Evolutionary conservation across 768 basidiomycete genomes (phyloP).

Genomic region (Nidularia sp.): DNA sequence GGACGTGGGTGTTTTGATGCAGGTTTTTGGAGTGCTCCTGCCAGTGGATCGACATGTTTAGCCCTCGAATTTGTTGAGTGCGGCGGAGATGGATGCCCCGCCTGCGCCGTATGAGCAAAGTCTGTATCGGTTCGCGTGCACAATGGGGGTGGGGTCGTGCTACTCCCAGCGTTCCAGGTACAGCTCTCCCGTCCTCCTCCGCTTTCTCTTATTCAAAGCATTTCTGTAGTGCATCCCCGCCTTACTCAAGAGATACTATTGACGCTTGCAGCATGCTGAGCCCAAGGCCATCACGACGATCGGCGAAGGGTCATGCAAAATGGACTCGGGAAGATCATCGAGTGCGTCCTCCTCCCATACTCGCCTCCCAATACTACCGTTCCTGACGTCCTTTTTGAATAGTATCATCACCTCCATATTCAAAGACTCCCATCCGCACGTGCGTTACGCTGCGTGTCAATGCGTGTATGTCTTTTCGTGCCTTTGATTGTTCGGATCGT

Average conservation of each 20-base stretch:
- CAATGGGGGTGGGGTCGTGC: slow-evolving; percentile 69
- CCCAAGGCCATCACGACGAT: slow-evolving; percentile 85
- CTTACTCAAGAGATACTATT: slow-evolving; percentile 79
- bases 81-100: slow-evolving; percentile 57
- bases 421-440: slow-evolving; percentile 72
- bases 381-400: slow-evolving; percentile 1
- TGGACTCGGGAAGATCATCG: slow-evolving; percentile 77
- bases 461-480: slow-evolving; percentile 57
- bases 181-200: slow-evolving; percentile 26
- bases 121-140: slow-evolving; percentile 76
- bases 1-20: slow-evolving; percentile 52
- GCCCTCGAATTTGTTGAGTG: slow-evolving; percentile 59
- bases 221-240: slow-evolving; percentile 59
- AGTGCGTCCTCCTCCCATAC: slow-evolving; percentile 39
- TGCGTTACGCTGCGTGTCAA: slow-evolving; percentile 78
- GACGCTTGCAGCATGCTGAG: slow-evolving; percentile 82
- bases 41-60: slow-evolving; percentile 18
- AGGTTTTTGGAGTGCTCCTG: slow-evolving; percentile 1
- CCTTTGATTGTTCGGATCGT: neutral
- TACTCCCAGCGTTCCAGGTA: slow-evolving; percentile 73
- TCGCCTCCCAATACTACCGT: neutral
- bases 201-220: neutral
- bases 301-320: slow-evolving; percentile 81
- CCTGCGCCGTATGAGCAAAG: slow-evolving; percentile 80
- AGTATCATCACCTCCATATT: slow-evolving; percentile 79